Evolutionary conservation across 192 early-diverging fungal genomes (phyloP).

Genomic region (Martensiomyces pterosporus): DNA sequence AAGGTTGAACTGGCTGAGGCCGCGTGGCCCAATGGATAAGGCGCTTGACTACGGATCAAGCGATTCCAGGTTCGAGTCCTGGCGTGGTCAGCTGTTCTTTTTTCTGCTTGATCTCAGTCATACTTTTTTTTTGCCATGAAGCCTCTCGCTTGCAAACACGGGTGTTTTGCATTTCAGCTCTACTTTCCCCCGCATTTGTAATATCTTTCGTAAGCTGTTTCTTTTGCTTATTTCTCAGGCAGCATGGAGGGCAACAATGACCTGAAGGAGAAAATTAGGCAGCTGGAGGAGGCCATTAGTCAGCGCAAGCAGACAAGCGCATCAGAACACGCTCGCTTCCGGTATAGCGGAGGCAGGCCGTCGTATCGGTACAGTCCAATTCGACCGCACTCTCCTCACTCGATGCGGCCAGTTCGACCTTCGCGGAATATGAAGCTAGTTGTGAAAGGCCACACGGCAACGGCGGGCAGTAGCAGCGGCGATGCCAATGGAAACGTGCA

Average conservation of each 20-base stretch:
- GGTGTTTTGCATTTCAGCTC: not conserved
- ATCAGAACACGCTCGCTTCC: not conserved
- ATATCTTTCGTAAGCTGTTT: not conserved
- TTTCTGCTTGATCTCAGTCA: too few relatives aligned
- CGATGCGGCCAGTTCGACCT: slow-evolving; percentile 6
- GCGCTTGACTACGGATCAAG: too few relatives aligned
- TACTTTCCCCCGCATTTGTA: not conserved
- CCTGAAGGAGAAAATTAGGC: slow-evolving; percentile 25
- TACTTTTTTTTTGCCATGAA: slow-evolving; percentile 5
- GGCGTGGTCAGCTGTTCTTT: slow-evolving; percentile 11
- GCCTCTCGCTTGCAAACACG: not conserved
- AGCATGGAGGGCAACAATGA: slow-evolving; percentile 28
- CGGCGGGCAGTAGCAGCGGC: too few relatives aligned
- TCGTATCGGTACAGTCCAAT: slow-evolving; percentile 22
- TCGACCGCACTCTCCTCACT: slow-evolving; percentile 5
- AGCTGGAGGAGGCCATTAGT: slow-evolving; percentile 21
- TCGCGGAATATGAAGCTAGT: slow-evolving; percentile 46
- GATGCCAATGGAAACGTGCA: not conserved
- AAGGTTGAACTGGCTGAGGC: too few relatives aligned
- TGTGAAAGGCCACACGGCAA: slow-evolving; percentile 11
- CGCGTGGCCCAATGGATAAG: too few relatives aligned
- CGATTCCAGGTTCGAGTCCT: slow-evolving; percentile 11
- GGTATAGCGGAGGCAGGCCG: not conserved
- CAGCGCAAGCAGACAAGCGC: slow-evolving; percentile 6
- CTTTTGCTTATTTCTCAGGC: slow-evolving; percentile 1